phyloP scores from a whole-genome alignment of 345 rosid genomes.

The Salix brachista region DNA sequence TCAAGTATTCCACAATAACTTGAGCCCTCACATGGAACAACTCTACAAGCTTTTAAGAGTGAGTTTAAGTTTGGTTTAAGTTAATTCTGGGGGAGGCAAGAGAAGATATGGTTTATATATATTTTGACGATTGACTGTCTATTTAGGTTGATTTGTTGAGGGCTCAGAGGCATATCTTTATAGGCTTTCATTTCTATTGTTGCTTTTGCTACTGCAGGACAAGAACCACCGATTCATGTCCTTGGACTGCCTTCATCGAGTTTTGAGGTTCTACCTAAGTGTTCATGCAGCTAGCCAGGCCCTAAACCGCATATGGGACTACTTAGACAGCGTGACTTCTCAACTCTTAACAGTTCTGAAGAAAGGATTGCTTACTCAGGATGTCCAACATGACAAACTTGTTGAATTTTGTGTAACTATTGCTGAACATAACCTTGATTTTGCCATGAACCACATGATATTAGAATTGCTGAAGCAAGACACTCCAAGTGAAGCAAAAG shows the following conservation, averaged over 20 bases:
- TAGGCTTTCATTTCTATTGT: neutral
- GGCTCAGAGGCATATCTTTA: neutral
- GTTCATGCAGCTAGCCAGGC: slow-evolving; percentile 92
- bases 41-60: slow-evolving; percentile 94
- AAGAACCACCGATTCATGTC: slow-evolving; percentile 98
- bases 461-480: slow-evolving; percentile 93
- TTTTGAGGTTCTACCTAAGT: slow-evolving; percentile 91
- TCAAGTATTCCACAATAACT: slow-evolving; percentile 71
- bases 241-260: slow-evolving; percentile 93
- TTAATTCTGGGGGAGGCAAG: neutral
- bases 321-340: slow-evolving; percentile 94
- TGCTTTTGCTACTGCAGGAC: slow-evolving; percentile 54
- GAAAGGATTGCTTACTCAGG: slow-evolving; percentile 95
- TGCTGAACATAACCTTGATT: slow-evolving; percentile 98
- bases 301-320: slow-evolving; percentile 95
- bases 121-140: neutral
- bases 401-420: slow-evolving; percentile 96
- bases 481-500: slow-evolving; percentile 93
- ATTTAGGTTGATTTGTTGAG: neutral
- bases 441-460: slow-evolving; percentile 96
- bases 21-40: slow-evolving; percentile 95
- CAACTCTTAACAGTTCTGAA: slow-evolving; percentile 81
- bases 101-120: neutral
- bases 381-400: slow-evolving; percentile 94
- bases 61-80: slow-evolving; percentile 34